Evolutionary conservation across 2,329 filamentous ascomycete species (phyloP).

Genomic region (Xylaria sp.): DNA sequence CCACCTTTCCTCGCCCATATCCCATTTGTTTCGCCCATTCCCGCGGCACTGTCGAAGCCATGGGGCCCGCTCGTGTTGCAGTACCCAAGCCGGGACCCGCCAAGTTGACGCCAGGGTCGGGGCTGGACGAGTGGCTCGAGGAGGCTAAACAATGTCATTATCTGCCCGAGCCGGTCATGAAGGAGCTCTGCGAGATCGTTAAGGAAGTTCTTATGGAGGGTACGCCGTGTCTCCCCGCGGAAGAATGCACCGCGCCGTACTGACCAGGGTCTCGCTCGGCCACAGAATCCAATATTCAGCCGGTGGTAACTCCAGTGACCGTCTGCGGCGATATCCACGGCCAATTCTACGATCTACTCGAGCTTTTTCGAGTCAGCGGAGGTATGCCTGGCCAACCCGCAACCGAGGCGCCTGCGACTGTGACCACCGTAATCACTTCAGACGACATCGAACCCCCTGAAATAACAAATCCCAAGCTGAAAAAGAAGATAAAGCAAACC

Average conservation of each 20-base stretch:
- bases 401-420: constrained; percentile 69
- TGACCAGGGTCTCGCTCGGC: neutral
- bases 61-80: constrained; percentile 45
- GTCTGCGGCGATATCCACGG: constrained; percentile 98
- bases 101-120: constrained; percentile 79
- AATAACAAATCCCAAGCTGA: constrained; percentile 85
- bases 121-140: constrained; percentile 94
- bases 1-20: neutral
- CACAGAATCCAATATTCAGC: constrained; percentile 95
- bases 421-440: constrained; percentile 79
- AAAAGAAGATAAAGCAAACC: constrained; percentile 79
- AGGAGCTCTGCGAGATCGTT: constrained; percentile 97
- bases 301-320: constrained; percentile 94
- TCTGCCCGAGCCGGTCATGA: constrained; percentile 95
- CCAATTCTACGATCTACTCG: constrained; percentile 96
- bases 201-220: constrained; percentile 99
- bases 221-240: constrained; percentile 46
- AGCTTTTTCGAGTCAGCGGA: constrained; percentile 94
- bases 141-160: constrained; percentile 98
- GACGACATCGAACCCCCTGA: constrained; percentile 90
- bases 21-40: neutral
- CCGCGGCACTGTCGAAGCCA: constrained; percentile 14
- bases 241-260: neutral
- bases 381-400: constrained; percentile 90
- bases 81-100: constrained; percentile 92